Evolutionary conservation across 2,329 filamentous ascomycete species (phyloP), one percentile per base, ranked within the genome.

Genomic region (Diaporthe ilicicola): DNA sequence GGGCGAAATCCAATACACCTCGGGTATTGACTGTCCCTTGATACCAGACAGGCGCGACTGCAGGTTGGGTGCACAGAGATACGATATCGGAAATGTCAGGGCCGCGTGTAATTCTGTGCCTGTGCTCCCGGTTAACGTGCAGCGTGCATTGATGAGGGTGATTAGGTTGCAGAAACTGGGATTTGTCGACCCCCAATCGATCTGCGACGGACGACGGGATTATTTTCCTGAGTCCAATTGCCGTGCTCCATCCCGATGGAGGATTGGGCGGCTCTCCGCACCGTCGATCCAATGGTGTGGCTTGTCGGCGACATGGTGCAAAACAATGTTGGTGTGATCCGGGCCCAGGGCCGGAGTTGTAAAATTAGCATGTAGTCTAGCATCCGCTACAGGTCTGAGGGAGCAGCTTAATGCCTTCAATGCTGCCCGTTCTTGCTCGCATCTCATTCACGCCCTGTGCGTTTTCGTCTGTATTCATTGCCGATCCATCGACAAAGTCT

Each of bases 201-300:
- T 2, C 24, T 7, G 10, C 3, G 24, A 27, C 59, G 59, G 42
- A 37, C 59, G 59, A 62, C 59, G 42, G 42, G 42, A 62, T 8
- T 27, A 22, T 29, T 27, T 48, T 48, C 42, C 32, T 34, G 32
- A 48, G 39, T 9, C n/a, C 59, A 62, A 62, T 48, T 62, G 59
- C 59, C 59, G 59, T 42, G 59, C 59, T 3, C 59, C 59, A 34
- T 62, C 56, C 56, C 56, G 56, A 32, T 48, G 42, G 39, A 46
- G 42, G 15, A 24, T 8, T 62, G 39, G 34, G 54, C 56, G 34
- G 27, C 59, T 37, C 42, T 62, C 59, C 59, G 59, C 59, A 62
- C 42, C 59, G 46, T 34, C 4, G 59, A 44, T 34, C 59, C 59
- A 62, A 62, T 62, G 42, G 59, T 62, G 59, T 62, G 42, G 56